Conservation (phyloP, 768 basidiomycete species). For the Termitomyces sp. region DNA sequence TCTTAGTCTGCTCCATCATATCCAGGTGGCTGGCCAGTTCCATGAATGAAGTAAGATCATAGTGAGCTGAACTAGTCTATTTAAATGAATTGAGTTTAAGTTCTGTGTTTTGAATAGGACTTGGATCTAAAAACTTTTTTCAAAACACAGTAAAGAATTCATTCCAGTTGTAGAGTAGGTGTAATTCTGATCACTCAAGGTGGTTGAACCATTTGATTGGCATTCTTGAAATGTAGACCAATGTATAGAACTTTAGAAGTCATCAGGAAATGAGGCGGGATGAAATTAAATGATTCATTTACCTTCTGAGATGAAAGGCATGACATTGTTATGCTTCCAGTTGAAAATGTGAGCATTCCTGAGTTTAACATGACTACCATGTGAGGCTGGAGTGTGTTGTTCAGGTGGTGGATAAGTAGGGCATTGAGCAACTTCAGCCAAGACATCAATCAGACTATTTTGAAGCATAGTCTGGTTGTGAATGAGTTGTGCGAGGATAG, state of each 20-base stretch:
- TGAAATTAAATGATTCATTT: neutral
- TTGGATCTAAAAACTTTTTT: conserved; percentile 23
- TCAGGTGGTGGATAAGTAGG: neutral
- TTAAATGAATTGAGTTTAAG: conserved; percentile 7
- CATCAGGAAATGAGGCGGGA: neutral
- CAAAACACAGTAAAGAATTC: conserved; percentile 17
- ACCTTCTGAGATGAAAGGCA: too few species aligned
- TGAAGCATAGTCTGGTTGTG: too few species aligned
- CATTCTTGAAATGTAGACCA: neutral
- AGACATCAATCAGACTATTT: too few species aligned
- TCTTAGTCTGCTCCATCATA: too few species aligned
- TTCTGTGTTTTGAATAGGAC: conserved; percentile 20
- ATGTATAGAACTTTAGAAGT: neutral
- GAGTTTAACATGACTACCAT: neutral
- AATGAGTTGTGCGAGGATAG: too few species aligned
- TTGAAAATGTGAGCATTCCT: neutral
- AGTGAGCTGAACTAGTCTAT: neutral
- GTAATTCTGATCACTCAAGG: neutral
- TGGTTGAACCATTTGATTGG: conserved; percentile 1
- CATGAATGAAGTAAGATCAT: too few species aligned
- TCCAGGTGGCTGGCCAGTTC: too few species aligned
- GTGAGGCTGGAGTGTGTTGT: neutral
- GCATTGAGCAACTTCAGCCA: neutral
- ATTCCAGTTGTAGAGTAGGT: conserved; percentile 21
- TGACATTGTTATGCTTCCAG: neutral